Percentiles rank a stretch among this genome's conserved stretches.
Conservation (phyloP, 805 yeast species). For the Candida nanaspora region DNA sequence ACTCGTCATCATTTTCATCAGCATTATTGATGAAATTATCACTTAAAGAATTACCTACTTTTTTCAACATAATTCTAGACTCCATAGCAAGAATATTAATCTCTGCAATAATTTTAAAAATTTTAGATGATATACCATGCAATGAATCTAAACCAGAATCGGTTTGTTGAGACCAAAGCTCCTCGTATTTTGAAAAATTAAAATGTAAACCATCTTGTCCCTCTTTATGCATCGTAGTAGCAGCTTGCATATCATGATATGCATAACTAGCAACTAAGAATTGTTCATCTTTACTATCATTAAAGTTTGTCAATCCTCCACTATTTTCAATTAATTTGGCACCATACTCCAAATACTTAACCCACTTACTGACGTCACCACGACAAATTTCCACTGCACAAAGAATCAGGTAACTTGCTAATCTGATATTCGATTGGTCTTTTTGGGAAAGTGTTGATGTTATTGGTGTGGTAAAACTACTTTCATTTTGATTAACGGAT, state of each 20-base stretch:
- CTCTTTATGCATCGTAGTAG: conserved; percentile 29
- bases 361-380: conserved; percentile 78
- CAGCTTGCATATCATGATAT: conserved; percentile 70
- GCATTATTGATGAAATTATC: conserved; percentile 1
- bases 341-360: conserved; percentile 56
- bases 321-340: conserved; percentile 50
- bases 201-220: conserved; percentile 60
- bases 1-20: not conserved
- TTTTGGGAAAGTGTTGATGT: conserved; percentile 18
- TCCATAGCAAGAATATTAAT: conserved; percentile 54
- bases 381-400: conserved; percentile 79
- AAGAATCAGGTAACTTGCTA: conserved; percentile 62
- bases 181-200: conserved; percentile 51
- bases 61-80: conserved; percentile 31
- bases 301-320: conserved; percentile 54
- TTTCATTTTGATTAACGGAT: conserved; percentile 5
- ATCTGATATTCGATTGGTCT: conserved; percentile 32
- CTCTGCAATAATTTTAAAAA: conserved; percentile 62
- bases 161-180: conserved; percentile 32
- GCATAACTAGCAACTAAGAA: conserved; percentile 76
- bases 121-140: conserved; percentile 63
- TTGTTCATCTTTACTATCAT: conserved; percentile 49
- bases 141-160: conserved; percentile 57
- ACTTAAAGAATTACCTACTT: conserved; percentile 14
- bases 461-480: conserved; percentile 4